Conservation (phyloP, 2,329 filamentous ascomycete species). For the Ophiosphaerella narmari region DNA sequence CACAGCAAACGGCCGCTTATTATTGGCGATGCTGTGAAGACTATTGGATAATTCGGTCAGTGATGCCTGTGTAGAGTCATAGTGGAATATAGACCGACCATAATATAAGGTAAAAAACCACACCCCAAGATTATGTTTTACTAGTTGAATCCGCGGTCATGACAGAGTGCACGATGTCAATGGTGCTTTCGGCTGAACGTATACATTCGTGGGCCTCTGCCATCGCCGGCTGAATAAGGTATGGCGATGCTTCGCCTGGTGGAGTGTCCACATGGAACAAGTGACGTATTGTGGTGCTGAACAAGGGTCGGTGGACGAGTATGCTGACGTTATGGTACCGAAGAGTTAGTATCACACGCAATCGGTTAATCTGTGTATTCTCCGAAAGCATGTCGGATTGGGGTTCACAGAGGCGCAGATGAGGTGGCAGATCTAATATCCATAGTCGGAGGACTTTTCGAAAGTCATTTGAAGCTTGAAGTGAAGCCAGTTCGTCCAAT, state of each 20-base stretch:
- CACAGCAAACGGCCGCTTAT: neutral
- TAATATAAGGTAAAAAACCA: neutral
- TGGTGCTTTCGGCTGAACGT: neutral
- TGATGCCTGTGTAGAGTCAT: too few relatives aligned
- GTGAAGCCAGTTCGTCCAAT: neutral
- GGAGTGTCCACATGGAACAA: neutral
- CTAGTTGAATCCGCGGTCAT: neutral
- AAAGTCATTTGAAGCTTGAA: neutral
- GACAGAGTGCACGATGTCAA: neutral
- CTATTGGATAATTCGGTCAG: neutral
- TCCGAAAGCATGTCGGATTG: neutral
- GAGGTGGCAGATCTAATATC: neutral
- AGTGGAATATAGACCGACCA: neutral
- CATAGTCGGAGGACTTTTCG: neutral
- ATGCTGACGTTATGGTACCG: neutral
- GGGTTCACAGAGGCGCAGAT: neutral
- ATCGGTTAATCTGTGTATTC: neutral
- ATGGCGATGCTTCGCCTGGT: neutral
- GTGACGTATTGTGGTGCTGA: neutral
- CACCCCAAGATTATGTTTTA: neutral
- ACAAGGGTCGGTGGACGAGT: neutral
- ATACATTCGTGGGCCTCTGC: neutral
- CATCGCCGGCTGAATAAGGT: neutral
- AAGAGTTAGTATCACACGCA: neutral
- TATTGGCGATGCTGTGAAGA: neutral